phyloP scores from a whole-genome alignment of 139 green algal species.

The Auxenochlorella pyrenoidosa region DNA sequence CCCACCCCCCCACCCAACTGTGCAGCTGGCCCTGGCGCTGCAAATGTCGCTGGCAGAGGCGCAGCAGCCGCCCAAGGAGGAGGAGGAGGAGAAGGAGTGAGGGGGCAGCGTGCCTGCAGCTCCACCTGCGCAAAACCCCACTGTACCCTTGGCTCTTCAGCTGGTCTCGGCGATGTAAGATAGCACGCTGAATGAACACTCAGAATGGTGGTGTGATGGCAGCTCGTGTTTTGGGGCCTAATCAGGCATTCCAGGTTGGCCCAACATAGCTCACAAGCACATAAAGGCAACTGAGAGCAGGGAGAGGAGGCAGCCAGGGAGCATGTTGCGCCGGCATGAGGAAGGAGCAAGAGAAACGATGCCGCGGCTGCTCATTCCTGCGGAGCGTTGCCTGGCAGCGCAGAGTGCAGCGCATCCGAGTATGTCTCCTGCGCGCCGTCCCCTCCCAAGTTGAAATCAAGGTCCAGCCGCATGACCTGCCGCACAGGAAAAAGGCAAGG shows the following conservation, averaged over 20 bases:
- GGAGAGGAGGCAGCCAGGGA: background rate
- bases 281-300: too few species aligned
- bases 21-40: slow-evolving; percentile 51
- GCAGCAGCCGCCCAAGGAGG: slow-evolving; percentile 30
- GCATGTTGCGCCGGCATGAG: background rate
- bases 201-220: too few species aligned
- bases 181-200: too few species aligned
- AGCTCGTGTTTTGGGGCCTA: too few species aligned
- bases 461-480: background rate
- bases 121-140: background rate
- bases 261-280: too few species aligned
- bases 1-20: too few species aligned
- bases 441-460: background rate
- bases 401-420: background rate
- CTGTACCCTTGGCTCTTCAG: background rate
- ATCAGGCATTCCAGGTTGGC: too few species aligned
- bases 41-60: slow-evolving; percentile 38
- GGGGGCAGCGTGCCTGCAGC: background rate
- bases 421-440: background rate
- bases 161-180: too few species aligned
- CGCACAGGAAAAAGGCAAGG: background rate
- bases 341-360: background rate
- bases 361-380: background rate
- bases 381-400: background rate
- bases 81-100: slow-evolving; percentile 23